Percentiles rank a stretch among this genome's conserved stretches.
These are phyloP conservation scores for Syzygium aromaticum DNA, from an alignment of 345 rosid species.

Conservation along the genomic window DNA sequence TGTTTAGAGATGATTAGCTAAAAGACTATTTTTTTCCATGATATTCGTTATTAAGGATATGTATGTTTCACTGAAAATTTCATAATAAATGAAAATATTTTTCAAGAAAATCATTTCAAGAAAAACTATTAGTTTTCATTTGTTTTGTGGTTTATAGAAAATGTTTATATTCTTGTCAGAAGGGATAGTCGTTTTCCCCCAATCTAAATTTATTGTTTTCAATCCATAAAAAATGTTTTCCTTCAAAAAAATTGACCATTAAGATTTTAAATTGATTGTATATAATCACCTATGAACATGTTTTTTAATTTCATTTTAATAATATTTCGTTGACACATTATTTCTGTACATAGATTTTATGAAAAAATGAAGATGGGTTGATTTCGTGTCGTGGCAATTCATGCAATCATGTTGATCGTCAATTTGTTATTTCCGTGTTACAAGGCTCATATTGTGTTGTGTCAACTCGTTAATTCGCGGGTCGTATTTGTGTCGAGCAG, in stretches of 20 bases:
- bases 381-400: neutral
- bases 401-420: neutral
- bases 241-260: too few relatives aligned
- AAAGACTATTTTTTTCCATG: neutral
- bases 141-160: too few relatives aligned
- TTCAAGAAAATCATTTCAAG: too few relatives aligned
- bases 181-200: too few relatives aligned
- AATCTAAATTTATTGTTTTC: too few relatives aligned
- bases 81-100: too few relatives aligned
- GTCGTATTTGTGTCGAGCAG: neutral
- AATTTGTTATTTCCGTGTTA: neutral
- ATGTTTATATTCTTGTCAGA: too few relatives aligned
- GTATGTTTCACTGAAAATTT: too few relatives aligned
- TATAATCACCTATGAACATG: neutral
- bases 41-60: neutral
- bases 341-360: neutral
- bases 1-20: neutral
- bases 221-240: too few relatives aligned
- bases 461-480: neutral
- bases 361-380: neutral
- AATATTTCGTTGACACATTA: neutral
- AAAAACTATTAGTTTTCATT: too few relatives aligned
- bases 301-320: neutral
- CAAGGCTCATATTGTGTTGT: rapidly evolving
- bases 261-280: neutral